Conservation (phyloP, 371 early-diverging fungal genomes). For the Rhizomucor pusillus region DNA sequence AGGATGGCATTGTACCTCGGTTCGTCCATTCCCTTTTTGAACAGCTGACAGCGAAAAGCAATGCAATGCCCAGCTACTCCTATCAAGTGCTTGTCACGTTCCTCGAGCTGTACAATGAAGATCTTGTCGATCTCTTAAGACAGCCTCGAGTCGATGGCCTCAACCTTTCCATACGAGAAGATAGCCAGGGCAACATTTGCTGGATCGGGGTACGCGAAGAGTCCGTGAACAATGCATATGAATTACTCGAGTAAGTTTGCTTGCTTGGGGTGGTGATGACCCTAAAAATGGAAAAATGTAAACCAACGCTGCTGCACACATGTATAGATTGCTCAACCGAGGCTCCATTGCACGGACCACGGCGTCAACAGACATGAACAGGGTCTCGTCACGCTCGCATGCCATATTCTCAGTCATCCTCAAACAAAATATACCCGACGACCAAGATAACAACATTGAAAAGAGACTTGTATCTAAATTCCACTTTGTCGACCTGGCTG, state of each 20-base stretch:
- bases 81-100: conserved; percentile 67
- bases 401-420: conserved; percentile 93
- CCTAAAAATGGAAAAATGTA: not conserved
- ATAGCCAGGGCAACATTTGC: conserved; percentile 83
- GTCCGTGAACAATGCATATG: conserved; percentile 66
- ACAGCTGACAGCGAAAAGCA: conserved; percentile 45
- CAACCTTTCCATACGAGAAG: conserved; percentile 79
- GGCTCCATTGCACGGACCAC: conserved; percentile 89
- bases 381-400: conserved; percentile 93
- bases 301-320: not conserved
- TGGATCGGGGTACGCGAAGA: conserved; percentile 90
- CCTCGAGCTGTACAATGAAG: conserved; percentile 99
- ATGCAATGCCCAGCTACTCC: conserved; percentile 79
- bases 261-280: not conserved
- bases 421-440: conserved; percentile 40
- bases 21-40: conserved; percentile 70
- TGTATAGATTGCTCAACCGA: conserved; percentile 53
- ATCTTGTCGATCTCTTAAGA: conserved; percentile 81
- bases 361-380: conserved; percentile 97
- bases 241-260: conserved; percentile 59
- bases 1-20: conserved; percentile 84
- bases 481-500: conserved; percentile 97
- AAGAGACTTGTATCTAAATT: conserved; percentile 67
- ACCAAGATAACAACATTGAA: conserved; percentile 1
- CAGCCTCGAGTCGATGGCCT: conserved; percentile 25